A percentile compares a stretch with the other conserved stretches of the same genome.
These are phyloP conservation scores for Zygosaccharomyces pseudobailii DNA, from an alignment of 1,139 yeast genomes.

Conservation along the genomic window DNA sequence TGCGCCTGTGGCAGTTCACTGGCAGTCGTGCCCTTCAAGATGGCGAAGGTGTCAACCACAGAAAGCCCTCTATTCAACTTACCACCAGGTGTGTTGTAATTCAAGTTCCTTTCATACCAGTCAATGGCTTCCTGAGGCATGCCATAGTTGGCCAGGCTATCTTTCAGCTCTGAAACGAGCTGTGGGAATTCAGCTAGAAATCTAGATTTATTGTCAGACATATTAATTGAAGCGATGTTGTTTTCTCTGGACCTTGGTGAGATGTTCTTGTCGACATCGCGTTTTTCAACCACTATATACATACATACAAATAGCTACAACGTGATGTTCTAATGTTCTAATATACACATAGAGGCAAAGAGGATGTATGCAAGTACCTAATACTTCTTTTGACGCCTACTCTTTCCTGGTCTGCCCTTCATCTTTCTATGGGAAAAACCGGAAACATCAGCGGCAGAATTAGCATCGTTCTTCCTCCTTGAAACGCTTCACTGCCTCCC, in stretches of 20 bases:
- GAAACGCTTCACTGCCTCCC: slow-evolving; percentile 77
- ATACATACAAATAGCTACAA: neutral
- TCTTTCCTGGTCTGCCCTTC: slow-evolving; percentile 74
- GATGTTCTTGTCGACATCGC: neutral
- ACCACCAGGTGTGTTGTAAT: slow-evolving; percentile 94
- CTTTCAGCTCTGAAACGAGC: slow-evolving; percentile 70
- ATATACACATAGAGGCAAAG: neutral
- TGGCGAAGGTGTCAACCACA: slow-evolving; percentile 86
- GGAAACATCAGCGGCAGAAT: slow-evolving; percentile 65
- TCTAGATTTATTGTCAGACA: slow-evolving; percentile 42
- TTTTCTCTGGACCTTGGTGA: neutral
- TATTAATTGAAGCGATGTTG: neutral
- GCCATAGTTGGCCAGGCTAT: slow-evolving; percentile 60
- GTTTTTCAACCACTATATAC: neutral
- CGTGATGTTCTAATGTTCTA: slow-evolving; percentile 2
- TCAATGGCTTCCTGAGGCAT: slow-evolving; percentile 83
- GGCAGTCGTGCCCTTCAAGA: slow-evolving; percentile 60
- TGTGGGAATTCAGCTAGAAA: slow-evolving; percentile 73
- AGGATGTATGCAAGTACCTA: slow-evolving; percentile 2
- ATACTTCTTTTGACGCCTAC: slow-evolving; percentile 44
- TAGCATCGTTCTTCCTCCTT: slow-evolving; percentile 67
- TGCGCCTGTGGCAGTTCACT: slow-evolving; percentile 57
- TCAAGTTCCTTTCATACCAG: slow-evolving; percentile 73
- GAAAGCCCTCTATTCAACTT: slow-evolving; percentile 94
- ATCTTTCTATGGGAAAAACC: slow-evolving; percentile 56